Conservation (phyloP, 306 rosid species). For the Sophora flavescens region DNA sequence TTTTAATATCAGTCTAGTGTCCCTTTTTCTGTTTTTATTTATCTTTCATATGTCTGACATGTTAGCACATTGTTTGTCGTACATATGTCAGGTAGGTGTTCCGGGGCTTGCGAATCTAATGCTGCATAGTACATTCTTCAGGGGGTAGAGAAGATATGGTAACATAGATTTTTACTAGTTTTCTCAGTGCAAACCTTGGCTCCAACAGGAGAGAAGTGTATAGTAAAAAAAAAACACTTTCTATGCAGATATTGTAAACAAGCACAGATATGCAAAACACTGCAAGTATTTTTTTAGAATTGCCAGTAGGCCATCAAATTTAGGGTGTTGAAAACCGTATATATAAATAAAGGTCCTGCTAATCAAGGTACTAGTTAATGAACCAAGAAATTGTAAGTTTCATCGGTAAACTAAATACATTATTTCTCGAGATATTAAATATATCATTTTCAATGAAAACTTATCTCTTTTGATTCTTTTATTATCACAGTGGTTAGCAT, state of each 20-base stretch:
- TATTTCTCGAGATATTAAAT: no score
- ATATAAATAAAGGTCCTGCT: background rate
- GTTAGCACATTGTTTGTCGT: background rate
- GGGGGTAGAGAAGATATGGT: background rate
- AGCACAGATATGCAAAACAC: conserved; percentile 16
- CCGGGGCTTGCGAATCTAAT: background rate
- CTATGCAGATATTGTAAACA: background rate
- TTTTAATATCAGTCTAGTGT: conserved; percentile 5
- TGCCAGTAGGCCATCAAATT: conserved; percentile 3
- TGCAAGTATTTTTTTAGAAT: background rate
- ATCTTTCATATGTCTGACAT: conserved; percentile 6
- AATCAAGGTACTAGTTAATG: no score
- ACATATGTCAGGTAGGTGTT: background rate
- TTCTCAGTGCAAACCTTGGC: background rate
- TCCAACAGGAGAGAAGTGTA: background rate
- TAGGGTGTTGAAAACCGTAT: background rate
- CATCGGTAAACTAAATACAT: no score
- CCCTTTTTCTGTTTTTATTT: background rate
- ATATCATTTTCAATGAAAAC: no score
- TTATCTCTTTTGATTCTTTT: no score
- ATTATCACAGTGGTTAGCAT: no score
- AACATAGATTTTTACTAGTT: background rate
- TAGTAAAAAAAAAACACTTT: background rate
- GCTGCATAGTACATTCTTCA: background rate
- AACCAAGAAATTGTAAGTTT: no score